Percentiles rank a stretch among this genome's conserved stretches.
phyloP scores from a whole-genome alignment of 2,329 filamentous ascomycete genomes.

The Hirsutella minnesotensis region DNA sequence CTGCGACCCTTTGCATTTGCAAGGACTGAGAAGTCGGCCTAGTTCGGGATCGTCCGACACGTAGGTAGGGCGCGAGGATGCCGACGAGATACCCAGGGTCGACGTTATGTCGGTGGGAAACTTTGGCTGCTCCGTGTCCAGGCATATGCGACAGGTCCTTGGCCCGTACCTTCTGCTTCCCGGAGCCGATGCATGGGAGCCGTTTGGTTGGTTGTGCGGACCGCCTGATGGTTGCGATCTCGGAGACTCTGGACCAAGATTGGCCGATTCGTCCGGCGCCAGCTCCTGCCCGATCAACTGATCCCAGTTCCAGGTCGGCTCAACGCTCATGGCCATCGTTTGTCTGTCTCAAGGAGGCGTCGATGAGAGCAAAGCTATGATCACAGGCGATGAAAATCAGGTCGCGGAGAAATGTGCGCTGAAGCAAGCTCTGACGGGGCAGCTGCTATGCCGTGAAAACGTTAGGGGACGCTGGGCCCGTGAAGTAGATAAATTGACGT shows the following conservation, averaged over 20 bases:
- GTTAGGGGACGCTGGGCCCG: too few species aligned
- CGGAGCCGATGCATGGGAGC: constrained; percentile 6
- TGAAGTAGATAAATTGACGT: too few species aligned
- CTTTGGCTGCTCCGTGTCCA: constrained; percentile 51
- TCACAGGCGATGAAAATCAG: not conserved
- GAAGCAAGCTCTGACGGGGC: too few species aligned
- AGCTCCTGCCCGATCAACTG: constrained; percentile 1
- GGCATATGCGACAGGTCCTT: constrained; percentile 78
- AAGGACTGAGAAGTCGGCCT: constrained; percentile 75
- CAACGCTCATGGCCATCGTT: constrained; percentile 12
- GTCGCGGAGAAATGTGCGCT: not conserved
- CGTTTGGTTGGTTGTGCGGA: not conserved
- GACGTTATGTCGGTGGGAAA: constrained; percentile 24
- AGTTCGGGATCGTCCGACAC: constrained; percentile 61
- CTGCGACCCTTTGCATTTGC: constrained; percentile 84
- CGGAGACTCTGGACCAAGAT: not conserved
- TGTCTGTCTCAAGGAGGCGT: not conserved
- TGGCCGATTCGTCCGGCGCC: constrained; percentile 2
- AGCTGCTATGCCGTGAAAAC: too few species aligned
- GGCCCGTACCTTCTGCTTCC: constrained; percentile 45
- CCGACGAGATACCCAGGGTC: constrained; percentile 19
- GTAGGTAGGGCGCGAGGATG: constrained; percentile 39
- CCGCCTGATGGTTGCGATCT: not conserved
- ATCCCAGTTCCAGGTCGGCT: constrained; percentile 14
- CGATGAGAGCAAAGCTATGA: not conserved